Evolutionary conservation across 257 asterid genomes (phyloP).

Genomic region (Anisodus acutangulus): DNA sequence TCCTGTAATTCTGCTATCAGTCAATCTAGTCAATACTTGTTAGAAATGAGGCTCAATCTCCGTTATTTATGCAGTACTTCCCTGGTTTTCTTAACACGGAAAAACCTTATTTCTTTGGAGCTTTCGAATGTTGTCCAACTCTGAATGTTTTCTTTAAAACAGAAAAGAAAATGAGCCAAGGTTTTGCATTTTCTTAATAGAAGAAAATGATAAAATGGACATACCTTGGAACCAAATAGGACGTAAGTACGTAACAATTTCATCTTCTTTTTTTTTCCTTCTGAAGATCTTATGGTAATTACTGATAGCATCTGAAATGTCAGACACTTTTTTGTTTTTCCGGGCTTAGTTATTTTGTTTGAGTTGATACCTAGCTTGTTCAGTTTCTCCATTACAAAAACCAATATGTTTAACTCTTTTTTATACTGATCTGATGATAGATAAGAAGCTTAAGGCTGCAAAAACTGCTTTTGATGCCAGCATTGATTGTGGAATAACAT

Average conservation of each 20-base stretch:
- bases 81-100: background rate
- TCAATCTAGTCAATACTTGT: background rate
- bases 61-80: background rate
- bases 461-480: conserved; percentile 84
- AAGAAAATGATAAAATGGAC: background rate
- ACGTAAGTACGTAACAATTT: background rate
- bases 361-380: conserved; percentile 6
- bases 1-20: too few species aligned
- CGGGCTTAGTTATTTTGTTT: background rate
- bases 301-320: conserved; percentile 17
- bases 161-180: background rate
- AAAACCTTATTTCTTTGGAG: too few species aligned
- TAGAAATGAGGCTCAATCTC: background rate
- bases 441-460: conserved; percentile 85
- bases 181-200: background rate
- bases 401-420: background rate
- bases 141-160: background rate
- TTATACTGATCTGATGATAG: conserved; percentile 40
- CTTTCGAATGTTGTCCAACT: too few species aligned
- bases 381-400: background rate
- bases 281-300: background rate
- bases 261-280: background rate
- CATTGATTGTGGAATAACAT: conserved; percentile 75
- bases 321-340: background rate
- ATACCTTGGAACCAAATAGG: background rate